phyloP scores from a whole-genome alignment of 2,329 filamentous ascomycete species.

The Fusarium sp. region DNA sequence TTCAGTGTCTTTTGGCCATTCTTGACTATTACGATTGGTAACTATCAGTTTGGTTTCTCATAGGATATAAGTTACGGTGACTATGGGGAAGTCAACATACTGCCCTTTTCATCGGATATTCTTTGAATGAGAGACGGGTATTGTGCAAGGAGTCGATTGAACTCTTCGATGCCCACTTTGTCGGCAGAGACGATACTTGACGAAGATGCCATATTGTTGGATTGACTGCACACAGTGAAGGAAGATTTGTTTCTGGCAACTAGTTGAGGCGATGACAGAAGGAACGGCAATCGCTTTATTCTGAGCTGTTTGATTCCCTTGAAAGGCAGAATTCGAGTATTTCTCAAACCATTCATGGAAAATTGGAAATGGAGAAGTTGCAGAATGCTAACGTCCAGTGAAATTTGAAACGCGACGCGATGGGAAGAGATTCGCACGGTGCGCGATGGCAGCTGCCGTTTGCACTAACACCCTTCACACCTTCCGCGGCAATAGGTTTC shows the following conservation, averaged over 20 bases:
- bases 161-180: conserved; percentile 51
- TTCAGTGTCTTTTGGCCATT: conserved; percentile 63
- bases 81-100: conserved; percentile 50
- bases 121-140: conserved; percentile 58
- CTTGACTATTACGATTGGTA: conserved; percentile 55
- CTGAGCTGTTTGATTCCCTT: not conserved
- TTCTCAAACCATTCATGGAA: not conserved
- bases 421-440: conserved; percentile 21
- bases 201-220: conserved; percentile 33
- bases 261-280: not conserved
- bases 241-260: not conserved
- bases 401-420: conserved; percentile 29
- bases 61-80: not conserved
- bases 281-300: not conserved
- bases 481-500: not conserved
- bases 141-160: conserved; percentile 52
- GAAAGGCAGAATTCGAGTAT: not conserved
- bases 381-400: not conserved
- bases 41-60: conserved; percentile 11
- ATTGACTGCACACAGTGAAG: not conserved
- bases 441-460: not conserved
- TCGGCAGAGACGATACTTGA: conserved; percentile 26
- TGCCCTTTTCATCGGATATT: conserved; percentile 60
- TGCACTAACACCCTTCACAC: not conserved
- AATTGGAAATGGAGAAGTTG: conserved; percentile 10